Evolutionary conservation across 2,329 filamentous ascomycete genomes (phyloP).

Genomic region (Nannizziopsis arthrosporioides): DNA sequence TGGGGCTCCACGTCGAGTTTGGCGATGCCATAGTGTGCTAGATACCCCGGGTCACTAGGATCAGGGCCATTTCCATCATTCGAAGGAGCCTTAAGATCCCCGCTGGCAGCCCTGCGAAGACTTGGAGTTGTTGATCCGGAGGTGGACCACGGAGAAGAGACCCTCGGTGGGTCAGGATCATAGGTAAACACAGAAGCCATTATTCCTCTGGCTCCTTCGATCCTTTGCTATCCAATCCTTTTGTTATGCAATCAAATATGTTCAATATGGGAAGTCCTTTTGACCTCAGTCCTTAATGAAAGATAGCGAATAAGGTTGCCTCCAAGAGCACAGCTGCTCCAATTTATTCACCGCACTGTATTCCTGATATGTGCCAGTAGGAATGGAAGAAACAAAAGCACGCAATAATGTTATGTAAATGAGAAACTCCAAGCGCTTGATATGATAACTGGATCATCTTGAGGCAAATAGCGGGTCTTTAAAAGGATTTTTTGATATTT

Average conservation of each 20-base stretch:
- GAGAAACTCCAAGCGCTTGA: slow-evolving; percentile 11
- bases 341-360: slow-evolving; percentile 2
- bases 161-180: slow-evolving; percentile 73
- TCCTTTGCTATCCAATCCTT: neutral
- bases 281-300: too few relatives aligned
- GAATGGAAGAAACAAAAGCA: slow-evolving; percentile 14
- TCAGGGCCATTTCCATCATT: slow-evolving; percentile 29
- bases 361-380: slow-evolving; percentile 12
- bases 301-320: neutral
- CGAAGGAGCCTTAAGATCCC: slow-evolving; percentile 17
- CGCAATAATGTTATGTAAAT: slow-evolving; percentile 10
- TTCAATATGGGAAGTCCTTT: too few relatives aligned
- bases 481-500: neutral
- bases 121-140: slow-evolving; percentile 38
- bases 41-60: slow-evolving; percentile 29
- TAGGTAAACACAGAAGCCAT: slow-evolving; percentile 98
- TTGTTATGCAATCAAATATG: neutral
- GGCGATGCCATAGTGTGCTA: slow-evolving; percentile 52
- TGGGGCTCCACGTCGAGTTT: slow-evolving; percentile 84
- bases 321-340: neutral
- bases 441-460: slow-evolving; percentile 19
- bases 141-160: slow-evolving; percentile 79
- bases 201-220: slow-evolving; percentile 1
- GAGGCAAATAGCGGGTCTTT: slow-evolving; percentile 4
- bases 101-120: slow-evolving; percentile 19